phyloP scores from a whole-genome alignment of 1,139 yeast genomes.

The Sugiyamaella neomexicana region DNA sequence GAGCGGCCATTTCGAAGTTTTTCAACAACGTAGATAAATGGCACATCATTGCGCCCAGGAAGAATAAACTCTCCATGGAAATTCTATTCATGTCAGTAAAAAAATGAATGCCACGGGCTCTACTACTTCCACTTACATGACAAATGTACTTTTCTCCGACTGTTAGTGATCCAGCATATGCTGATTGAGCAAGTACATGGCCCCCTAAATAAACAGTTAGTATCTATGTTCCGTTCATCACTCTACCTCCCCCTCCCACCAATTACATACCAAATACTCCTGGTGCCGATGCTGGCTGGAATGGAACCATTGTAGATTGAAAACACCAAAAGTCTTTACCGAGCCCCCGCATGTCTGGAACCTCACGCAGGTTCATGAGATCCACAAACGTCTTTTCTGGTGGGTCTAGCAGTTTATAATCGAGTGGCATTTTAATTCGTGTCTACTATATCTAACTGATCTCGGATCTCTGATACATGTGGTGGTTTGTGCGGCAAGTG shows the following conservation, averaged over 20 bases:
- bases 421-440: constrained; percentile 8
- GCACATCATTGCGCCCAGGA: constrained; percentile 36
- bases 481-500: neutral
- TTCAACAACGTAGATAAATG: constrained; percentile 37
- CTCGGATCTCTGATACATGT: too few species aligned
- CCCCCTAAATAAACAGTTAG: constrained; percentile 30
- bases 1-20: constrained; percentile 35
- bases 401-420: constrained; percentile 25
- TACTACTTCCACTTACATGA: constrained; percentile 24
- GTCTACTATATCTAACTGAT: neutral
- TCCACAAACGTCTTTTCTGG: constrained; percentile 31
- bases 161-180: constrained; percentile 35
- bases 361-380: constrained; percentile 30
- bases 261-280: constrained; percentile 36
- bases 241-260: too few species aligned
- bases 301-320: constrained; percentile 32
- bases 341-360: constrained; percentile 21
- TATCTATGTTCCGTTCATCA: neutral
- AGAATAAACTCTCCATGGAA: constrained; percentile 38
- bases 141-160: constrained; percentile 30
- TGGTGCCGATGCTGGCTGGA: constrained; percentile 33
- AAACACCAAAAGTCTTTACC: constrained; percentile 27
- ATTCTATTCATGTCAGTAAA: constrained; percentile 24
- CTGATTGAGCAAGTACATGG: constrained; percentile 38
- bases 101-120: neutral